Evolutionary conservation across 177 flowering plant genomes (phyloP).

Genomic region (Vitis hybrid): DNA sequence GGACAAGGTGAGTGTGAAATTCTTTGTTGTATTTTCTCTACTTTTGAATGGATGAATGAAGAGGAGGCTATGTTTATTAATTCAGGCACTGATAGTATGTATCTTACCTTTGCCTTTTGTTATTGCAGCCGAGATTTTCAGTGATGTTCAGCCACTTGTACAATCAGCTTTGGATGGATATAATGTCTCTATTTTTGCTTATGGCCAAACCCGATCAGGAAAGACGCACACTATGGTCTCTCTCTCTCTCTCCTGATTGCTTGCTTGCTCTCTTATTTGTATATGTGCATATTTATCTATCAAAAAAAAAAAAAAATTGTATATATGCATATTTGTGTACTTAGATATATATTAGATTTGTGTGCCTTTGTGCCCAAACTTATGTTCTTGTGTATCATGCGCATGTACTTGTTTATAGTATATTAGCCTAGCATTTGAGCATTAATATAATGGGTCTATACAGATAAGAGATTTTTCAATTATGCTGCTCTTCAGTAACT

Average conservation of each 20-base stretch:
- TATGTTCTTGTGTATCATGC: background rate
- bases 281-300: background rate
- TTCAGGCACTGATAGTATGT: background rate
- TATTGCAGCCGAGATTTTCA: conserved; percentile 85
- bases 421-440: too few species aligned
- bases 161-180: conserved; percentile 98
- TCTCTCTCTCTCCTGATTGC: conserved; percentile 32
- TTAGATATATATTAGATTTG: background rate
- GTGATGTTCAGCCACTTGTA: conserved; percentile 90
- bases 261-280: conserved; percentile 2
- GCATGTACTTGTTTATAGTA: background rate
- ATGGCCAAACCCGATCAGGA: conserved; percentile 90
- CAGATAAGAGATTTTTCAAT: too few species aligned
- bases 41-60: background rate
- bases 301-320: too few species aligned
- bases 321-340: too few species aligned
- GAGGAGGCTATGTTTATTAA: background rate
- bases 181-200: conserved; percentile 88
- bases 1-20: conserved; percentile 70
- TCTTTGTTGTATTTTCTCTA: background rate
- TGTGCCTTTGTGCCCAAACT: background rate
- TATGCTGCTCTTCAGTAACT: too few species aligned
- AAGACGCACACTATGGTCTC: conserved; percentile 93
- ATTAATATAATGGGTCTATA: too few species aligned
- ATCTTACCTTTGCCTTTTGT: background rate